These are phyloP conservation scores for Spathaspora sp. DNA, from an alignment of 1,139 yeast species.

Conservation along the genomic window DNA sequence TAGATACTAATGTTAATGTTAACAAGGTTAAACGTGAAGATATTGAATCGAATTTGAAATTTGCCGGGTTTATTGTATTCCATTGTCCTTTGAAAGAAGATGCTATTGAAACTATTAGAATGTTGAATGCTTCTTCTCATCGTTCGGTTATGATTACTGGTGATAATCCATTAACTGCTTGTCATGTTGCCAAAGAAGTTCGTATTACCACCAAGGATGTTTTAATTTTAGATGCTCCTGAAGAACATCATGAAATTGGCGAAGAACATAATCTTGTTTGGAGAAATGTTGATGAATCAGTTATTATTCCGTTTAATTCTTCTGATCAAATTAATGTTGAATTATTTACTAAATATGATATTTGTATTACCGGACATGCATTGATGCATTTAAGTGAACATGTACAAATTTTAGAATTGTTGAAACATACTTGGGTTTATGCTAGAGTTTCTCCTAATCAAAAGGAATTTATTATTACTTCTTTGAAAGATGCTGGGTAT, in stretches of 20 bases:
- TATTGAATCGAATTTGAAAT: conserved; percentile 70
- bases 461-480: conserved; percentile 85
- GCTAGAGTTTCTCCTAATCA: conserved; percentile 98
- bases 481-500: conserved; percentile 86
- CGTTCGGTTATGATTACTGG: conserved; percentile 98
- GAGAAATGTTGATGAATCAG: conserved; percentile 81
- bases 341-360: conserved; percentile 69
- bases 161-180: conserved; percentile 97
- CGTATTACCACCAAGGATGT: conserved; percentile 78
- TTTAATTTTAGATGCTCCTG: conserved; percentile 84
- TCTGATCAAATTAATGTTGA: conserved; percentile 56
- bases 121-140: conserved; percentile 94
- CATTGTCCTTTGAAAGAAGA: conserved; percentile 95
- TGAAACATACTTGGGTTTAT: conserved; percentile 93
- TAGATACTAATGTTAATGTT: conserved; percentile 53
- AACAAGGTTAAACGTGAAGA: conserved; percentile 64
- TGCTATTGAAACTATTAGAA: conserved; percentile 84
- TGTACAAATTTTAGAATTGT: conserved; percentile 64
- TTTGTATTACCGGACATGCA: conserved; percentile 95
- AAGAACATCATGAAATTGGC: conserved; percentile 54
- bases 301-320: conserved; percentile 66
- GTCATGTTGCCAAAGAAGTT: conserved; percentile 95
- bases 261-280: conserved; percentile 67
- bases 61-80: conserved; percentile 95
- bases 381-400: conserved; percentile 64